These are phyloP conservation scores for Melaleuca alternifolia DNA, from an alignment of 345 rosid species.

Conservation along the genomic window DNA sequence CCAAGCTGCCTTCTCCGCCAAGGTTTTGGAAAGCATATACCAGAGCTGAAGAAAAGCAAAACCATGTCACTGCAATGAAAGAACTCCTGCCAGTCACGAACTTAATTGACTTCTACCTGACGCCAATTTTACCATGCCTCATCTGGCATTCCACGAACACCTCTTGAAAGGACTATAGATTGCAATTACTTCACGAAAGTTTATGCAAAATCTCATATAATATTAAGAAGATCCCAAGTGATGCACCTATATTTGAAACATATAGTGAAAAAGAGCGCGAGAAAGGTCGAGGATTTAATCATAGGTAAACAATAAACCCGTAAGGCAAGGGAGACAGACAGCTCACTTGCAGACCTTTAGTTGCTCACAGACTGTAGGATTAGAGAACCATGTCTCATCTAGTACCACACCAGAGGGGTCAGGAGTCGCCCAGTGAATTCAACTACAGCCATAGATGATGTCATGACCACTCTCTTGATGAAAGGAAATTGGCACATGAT, in stretches of 20 bases:
- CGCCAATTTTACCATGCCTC: too few species aligned
- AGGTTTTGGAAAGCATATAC: conserved; percentile 3
- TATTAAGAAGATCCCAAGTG: neutral
- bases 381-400: conserved; percentile 20
- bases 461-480: conserved; percentile 25
- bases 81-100: too few species aligned
- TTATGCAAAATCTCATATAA: neutral
- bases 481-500: conserved; percentile 16
- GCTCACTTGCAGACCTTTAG: neutral
- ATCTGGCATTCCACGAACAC: too few species aligned
- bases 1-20: conserved; percentile 4
- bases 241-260: neutral
- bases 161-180: neutral
- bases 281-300: neutral
- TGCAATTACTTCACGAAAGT: neutral
- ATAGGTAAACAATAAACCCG: neutral
- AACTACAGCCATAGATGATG: conserved; percentile 22
- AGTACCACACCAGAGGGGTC: conserved; percentile 3
- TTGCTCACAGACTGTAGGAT: conserved; percentile 3
- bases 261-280: neutral
- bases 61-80: too few species aligned
- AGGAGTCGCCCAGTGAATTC: neutral
- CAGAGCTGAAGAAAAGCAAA: neutral
- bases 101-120: too few species aligned
- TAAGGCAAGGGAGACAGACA: neutral